Evolutionary conservation across 768 basidiomycete genomes (phyloP), one percentile per base, ranked within the genome.

Genomic region (Psilocybe subaeruginosa): DNA sequence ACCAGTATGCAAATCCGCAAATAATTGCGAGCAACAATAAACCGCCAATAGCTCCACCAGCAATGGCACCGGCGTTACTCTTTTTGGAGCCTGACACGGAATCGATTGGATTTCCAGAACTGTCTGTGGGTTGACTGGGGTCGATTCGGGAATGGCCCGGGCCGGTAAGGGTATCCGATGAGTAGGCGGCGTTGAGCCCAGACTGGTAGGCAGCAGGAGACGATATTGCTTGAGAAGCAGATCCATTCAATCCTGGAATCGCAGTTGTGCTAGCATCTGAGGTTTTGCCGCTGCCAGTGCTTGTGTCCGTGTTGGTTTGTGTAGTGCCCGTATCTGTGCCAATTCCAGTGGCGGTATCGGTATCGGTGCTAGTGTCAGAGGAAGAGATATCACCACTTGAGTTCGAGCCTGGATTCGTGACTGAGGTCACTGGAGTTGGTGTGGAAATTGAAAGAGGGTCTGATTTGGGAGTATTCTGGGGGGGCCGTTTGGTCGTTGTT

Each of bases 41-140:
- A 8, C 73, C 82, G 4, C 75, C 82, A 19, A 82, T 71, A n/a
- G 76, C 74, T 16, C 82, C 83, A 33, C 84, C 85, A 8, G 77
- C 77, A 29, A 86, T 80, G 23, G 79, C 76, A 2, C 80, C 82
- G 0, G 74, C 72, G 57, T 77, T 71, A 14, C 54, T 58, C 16
- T 37, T 52, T 46, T 55, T 59, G 48, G 46, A 48, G 12, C 56
- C 49, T 54, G 12, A 53, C 47, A 35, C 16, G 19, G 17, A 4
- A 43, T 49, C 23, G 56, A 12, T 46, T 30, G 37, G 16, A 27
- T 39, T 19, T 29, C 27, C 19, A 58, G 9, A 7, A 35, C 29
- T 51, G 31, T 19, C 50, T 30, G 43, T 50, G 4, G 56, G 47
- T 33, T 61, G 55, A 39, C 30, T 43, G 14, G 43, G 12, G n/a